Base-by-base conservation (phyloP, 495 filamentous ascomycete genomes). In the Penicillium robsamsonii region DNA sequence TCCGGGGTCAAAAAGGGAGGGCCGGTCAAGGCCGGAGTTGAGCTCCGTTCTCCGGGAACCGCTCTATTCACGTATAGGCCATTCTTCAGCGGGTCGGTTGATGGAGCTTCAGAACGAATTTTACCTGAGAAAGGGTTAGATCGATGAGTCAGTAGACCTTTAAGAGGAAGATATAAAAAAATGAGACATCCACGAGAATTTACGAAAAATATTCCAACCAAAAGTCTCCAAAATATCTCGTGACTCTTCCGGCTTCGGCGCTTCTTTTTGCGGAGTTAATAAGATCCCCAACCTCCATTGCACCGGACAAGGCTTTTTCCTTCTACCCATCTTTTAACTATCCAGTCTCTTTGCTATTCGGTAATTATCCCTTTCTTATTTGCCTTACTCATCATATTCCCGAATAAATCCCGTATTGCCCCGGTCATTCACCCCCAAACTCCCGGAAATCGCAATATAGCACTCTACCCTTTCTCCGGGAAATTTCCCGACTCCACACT, bases 161-260 rank as follows among this genome's bases (percentile, higher is more conserved):
- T 3, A 22, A n/a, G 13, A 17, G 22, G 20, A 4, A 27, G 41
- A 54, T 46, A 29, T 46, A 45, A 54, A 54, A 45, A 54, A 46
- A 5, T 12, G 20, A 15, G 6, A 22, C 3, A 20, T 43, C 37
- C 50, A 52, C 15, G 24, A 17, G 13, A 45, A 50, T 11, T 47
- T 45, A 22, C 25, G 13, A 13, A 38, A 17, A 31, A 22, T 41
- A 60, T 30, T 25, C 13, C 11, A 45, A 5, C 24, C 24, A 6
- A 18, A 27, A 25, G 42, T 31, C n/a, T 47, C 37, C 33, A 24
- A 15, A 35, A 25, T 37, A 53, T 72, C 63, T 64, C 61, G 67
- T 63, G 62, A 66, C 60, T 38, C 13, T 67, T 22, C 71, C 73
- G 73, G 69, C 70, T 71, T 74, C 71, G 73, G 73, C 71, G 66